Conservation (phyloP, 2,329 filamentous ascomycete species). For the Setomelanomma holmii region DNA sequence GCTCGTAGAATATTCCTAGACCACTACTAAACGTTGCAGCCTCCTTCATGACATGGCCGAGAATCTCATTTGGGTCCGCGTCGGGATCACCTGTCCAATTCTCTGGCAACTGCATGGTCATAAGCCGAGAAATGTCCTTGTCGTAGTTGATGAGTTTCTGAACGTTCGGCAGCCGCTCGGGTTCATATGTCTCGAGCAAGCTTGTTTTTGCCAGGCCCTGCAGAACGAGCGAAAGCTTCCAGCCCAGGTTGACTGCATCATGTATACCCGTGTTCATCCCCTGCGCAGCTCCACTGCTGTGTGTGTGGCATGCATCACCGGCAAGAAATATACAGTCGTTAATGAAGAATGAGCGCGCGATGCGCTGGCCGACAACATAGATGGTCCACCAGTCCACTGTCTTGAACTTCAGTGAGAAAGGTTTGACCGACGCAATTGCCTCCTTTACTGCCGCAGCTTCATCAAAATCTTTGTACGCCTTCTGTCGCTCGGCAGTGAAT, state of each 20-base stretch:
- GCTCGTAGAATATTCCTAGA: slow-evolving; percentile 42
- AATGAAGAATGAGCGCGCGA: slow-evolving; percentile 40
- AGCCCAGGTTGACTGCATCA: slow-evolving; percentile 62
- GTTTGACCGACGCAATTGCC: slow-evolving; percentile 50
- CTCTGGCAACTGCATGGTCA: slow-evolving; percentile 45
- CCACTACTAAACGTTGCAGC: slow-evolving; percentile 42
- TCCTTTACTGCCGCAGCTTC: slow-evolving; percentile 49
- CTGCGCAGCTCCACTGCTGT: slow-evolving; percentile 63
- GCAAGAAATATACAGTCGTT: slow-evolving; percentile 61
- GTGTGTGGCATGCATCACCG: slow-evolving; percentile 65
- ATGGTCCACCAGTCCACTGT: slow-evolving; percentile 55
- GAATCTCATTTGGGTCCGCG: slow-evolving; percentile 36
- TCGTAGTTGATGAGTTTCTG: slow-evolving; percentile 49
- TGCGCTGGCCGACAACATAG: slow-evolving; percentile 53
- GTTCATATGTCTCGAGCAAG: slow-evolving; percentile 58
- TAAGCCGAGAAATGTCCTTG: slow-evolving; percentile 44
- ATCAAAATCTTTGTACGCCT: slow-evolving; percentile 45
- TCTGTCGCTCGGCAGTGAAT: slow-evolving; percentile 53
- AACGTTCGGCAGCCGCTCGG: slow-evolving; percentile 58
- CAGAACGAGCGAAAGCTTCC: slow-evolving; percentile 60
- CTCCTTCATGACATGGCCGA: slow-evolving; percentile 35
- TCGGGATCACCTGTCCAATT: slow-evolving; percentile 39
- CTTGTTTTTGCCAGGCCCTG: slow-evolving; percentile 46
- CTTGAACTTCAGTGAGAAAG: slow-evolving; percentile 50
- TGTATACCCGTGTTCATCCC: slow-evolving; percentile 66